Percentiles rank a stretch among this genome's conserved stretches.
Conservation (phyloP, 139 green algal genomes). For the Deuterostichococcus epilithicus region DNA sequence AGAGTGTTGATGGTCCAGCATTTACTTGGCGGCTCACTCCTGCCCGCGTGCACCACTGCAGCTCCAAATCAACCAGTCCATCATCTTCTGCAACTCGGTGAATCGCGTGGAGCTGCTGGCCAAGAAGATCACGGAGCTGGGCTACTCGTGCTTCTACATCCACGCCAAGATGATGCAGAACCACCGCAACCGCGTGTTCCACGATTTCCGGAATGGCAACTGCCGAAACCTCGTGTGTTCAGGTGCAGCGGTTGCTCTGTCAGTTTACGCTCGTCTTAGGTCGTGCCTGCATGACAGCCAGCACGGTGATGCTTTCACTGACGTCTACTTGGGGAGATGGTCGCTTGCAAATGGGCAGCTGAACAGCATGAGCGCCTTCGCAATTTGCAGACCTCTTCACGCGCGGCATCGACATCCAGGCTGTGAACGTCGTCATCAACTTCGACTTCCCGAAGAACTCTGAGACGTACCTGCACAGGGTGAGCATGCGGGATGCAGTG, state of each 20-base stretch:
- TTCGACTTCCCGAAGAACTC: slow-evolving; percentile 99
- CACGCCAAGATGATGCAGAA: slow-evolving; percentile 99
- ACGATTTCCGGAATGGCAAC: slow-evolving; percentile 97
- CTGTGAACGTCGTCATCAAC: slow-evolving; percentile 99
- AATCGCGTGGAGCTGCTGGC: slow-evolving; percentile 98
- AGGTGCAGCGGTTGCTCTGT: slow-evolving; percentile 50
- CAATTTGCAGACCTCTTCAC: slow-evolving; percentile 87
- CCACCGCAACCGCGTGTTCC: slow-evolving; percentile 99
- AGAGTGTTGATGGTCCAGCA: slow-evolving; percentile 5
- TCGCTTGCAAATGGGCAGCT: background rate
- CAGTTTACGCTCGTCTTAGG: background rate
- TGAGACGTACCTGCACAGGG: slow-evolving; percentile 98
- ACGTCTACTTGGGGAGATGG: too few species aligned
- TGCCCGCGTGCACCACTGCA: slow-evolving; percentile 18
- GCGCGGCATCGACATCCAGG: slow-evolving; percentile 97
- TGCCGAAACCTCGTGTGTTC: slow-evolving; percentile 98
- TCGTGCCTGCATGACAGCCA: background rate
- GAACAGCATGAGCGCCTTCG: background rate
- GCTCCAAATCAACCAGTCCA: slow-evolving; percentile 97
- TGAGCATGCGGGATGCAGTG: slow-evolving; percentile 33
- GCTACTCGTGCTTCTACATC: slow-evolving; percentile 99
- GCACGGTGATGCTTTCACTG: too few species aligned
- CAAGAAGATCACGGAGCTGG: slow-evolving; percentile 99
- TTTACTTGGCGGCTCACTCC: background rate
- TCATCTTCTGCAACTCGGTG: slow-evolving; percentile 99